These are phyloP conservation scores for Nicotiana obtusifolia DNA, from an alignment of 257 asterid species.

Conservation along the genomic window DNA sequence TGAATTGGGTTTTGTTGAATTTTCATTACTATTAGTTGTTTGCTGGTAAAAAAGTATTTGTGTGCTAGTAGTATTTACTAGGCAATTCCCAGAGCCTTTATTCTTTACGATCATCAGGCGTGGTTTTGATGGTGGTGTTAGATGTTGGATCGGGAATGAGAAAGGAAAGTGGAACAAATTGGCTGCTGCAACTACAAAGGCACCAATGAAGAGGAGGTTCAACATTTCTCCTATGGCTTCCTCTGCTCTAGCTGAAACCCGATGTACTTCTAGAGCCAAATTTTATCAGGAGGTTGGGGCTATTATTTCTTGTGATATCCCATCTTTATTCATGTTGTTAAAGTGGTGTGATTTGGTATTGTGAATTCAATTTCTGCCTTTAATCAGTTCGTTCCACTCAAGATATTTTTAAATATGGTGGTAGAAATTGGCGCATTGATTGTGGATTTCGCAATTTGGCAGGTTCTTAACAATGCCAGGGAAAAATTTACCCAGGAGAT, in stretches of 20 bases:
- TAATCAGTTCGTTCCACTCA: background rate
- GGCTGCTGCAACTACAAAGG: constrained; percentile 34
- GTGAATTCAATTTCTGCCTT: background rate
- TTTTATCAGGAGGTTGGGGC: constrained; percentile 68
- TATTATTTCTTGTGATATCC: constrained; percentile 8
- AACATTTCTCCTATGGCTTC: constrained; percentile 60
- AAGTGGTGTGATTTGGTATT: background rate
- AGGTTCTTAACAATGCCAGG: constrained; percentile 73
- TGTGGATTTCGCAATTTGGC: constrained; percentile 16
- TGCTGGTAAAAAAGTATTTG: constrained; percentile 38
- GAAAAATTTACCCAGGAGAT: constrained; percentile 68
- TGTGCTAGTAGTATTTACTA: constrained; percentile 25
- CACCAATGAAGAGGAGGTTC: constrained; percentile 49
- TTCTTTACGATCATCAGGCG: constrained; percentile 71
- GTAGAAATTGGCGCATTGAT: constrained; percentile 20
- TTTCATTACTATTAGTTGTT: constrained; percentile 16
- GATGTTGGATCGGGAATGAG: constrained; percentile 54
- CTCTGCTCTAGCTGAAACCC: constrained; percentile 46
- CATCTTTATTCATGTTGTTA: background rate
- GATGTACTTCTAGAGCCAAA: constrained; percentile 41
- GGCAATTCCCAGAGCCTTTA: constrained; percentile 60
- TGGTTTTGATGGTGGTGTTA: constrained; percentile 51
- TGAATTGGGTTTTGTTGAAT: constrained; percentile 1
- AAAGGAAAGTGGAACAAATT: constrained; percentile 34
- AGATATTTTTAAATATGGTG: background rate